Base-by-base conservation (phyloP, 2,329 filamentous ascomycete species). In the Sporothrix pseudoabietina region DNA sequence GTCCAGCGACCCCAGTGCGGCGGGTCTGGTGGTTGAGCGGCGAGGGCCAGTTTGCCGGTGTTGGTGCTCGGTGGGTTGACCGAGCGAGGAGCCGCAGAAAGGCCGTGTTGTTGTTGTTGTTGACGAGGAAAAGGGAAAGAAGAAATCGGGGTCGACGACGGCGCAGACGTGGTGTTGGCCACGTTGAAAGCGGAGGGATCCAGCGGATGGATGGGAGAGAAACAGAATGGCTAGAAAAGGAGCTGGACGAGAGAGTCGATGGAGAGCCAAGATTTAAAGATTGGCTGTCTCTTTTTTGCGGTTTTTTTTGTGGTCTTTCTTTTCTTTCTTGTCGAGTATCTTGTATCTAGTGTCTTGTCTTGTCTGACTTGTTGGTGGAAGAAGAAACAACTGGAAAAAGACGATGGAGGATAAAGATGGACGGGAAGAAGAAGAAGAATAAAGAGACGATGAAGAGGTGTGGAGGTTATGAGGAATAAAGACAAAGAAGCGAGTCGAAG, bases 1-100 rank as follows among this genome's bases (percentile, higher is more conserved):
- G 85, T 80, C 85, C 87, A 89, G 77, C 86, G 86, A 77, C 83
- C 85, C 88, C 88, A 90, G 81, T 80, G 82, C 71, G 84, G 81
- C 76, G 82, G 78, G 65, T 81, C 81, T 74, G 84, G 80, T 72
- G 83, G 79, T 78, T 85, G 83, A 78, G 83, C 81, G 73, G 84
- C 82, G 77, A 87, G 82, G 77, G 85, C 84, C 85, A 89, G 82
- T 79, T 82, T 79, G 69, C 77, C 78, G 77, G 78, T 74, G 75
- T 75, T 71, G 71, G 72, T 77, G 71, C 39, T 32, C 71, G 71
- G 75, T 9, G 19, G 61, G 12, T 41, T 22, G 61, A 30, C 61
- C 61, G 61, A 66, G 61, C 54, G 54, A 26, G 32, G 26, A 14
- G 59, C 22, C 14, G 59, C 22, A 8, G 19, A 12, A 44, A 10